phyloP scores from a whole-genome alignment of 495 filamentous ascomycete genomes.

The Chaetomium fimeti region DNA sequence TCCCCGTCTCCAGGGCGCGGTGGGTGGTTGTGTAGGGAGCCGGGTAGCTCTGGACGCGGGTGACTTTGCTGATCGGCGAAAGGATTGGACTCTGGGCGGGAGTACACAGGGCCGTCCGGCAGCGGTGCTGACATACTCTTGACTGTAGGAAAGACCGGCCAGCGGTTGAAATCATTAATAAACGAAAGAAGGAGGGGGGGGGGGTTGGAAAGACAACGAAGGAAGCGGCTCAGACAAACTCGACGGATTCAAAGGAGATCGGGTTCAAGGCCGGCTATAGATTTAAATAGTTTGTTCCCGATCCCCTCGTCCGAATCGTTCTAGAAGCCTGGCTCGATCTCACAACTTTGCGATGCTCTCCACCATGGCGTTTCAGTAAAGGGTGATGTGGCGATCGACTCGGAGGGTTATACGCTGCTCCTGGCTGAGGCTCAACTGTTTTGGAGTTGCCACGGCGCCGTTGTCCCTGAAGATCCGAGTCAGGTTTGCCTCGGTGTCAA shows the following conservation, averaged over 20 bases:
- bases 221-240: not conserved
- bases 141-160: not conserved
- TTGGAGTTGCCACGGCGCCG: not conserved
- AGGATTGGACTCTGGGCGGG: constrained; percentile 1
- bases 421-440: no score
- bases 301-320: not conserved
- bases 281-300: not conserved
- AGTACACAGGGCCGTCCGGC: constrained; percentile 4
- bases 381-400: not conserved
- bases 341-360: not conserved
- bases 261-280: not conserved
- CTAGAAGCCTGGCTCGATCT: not conserved
- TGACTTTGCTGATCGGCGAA: not conserved
- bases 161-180: not conserved
- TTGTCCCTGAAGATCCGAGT: constrained; percentile 3
- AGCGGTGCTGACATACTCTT: constrained; percentile 16
- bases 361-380: constrained; percentile 1
- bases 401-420: no score
- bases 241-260: not conserved
- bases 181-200: not conserved
- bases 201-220: not conserved
- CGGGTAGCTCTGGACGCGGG: not conserved
- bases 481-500: constrained; percentile 3
- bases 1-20: not conserved
- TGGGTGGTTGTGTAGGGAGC: not conserved